phyloP scores from a whole-genome alignment of 177 flowering plant genomes.

The Vitis hybrid region DNA sequence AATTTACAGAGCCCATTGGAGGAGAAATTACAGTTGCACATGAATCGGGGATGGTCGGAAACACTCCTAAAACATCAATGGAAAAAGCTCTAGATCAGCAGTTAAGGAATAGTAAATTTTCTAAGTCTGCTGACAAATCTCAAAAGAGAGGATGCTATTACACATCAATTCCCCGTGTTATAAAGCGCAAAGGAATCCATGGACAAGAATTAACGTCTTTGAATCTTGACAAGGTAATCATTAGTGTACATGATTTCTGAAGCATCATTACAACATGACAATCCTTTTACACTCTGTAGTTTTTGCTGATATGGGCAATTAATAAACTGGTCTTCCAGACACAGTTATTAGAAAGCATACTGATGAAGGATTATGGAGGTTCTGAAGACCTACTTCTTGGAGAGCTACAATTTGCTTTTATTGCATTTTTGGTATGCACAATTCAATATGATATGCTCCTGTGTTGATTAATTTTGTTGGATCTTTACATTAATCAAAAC shows the following conservation, averaged over 20 bases:
- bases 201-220: slow-evolving; percentile 76
- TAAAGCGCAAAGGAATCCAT: slow-evolving; percentile 66
- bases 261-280: background rate
- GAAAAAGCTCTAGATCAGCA: slow-evolving; percentile 77
- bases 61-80: slow-evolving; percentile 48
- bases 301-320: background rate
- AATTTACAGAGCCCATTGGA: slow-evolving; percentile 76
- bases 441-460: slow-evolving; percentile 2
- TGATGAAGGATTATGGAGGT: slow-evolving; percentile 64
- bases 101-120: slow-evolving; percentile 51
- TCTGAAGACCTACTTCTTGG: slow-evolving; percentile 81
- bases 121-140: slow-evolving; percentile 34
- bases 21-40: slow-evolving; percentile 77
- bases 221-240: slow-evolving; percentile 88
- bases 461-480: slow-evolving; percentile 1
- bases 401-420: slow-evolving; percentile 87
- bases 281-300: background rate
- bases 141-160: slow-evolving; percentile 67
- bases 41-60: slow-evolving; percentile 50
- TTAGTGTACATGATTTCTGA: background rate
- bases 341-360: slow-evolving; percentile 61
- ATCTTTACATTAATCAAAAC: slow-evolving; percentile 14
- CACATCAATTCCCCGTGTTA: slow-evolving; percentile 70
- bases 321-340: slow-evolving; percentile 47
- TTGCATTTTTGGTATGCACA: slow-evolving; percentile 81